A percentile compares a stretch with the other conserved stretches of the same genome.
phyloP scores from a whole-genome alignment of 176 grass and related monocot genomes.

The Carex myosuroides region DNA sequence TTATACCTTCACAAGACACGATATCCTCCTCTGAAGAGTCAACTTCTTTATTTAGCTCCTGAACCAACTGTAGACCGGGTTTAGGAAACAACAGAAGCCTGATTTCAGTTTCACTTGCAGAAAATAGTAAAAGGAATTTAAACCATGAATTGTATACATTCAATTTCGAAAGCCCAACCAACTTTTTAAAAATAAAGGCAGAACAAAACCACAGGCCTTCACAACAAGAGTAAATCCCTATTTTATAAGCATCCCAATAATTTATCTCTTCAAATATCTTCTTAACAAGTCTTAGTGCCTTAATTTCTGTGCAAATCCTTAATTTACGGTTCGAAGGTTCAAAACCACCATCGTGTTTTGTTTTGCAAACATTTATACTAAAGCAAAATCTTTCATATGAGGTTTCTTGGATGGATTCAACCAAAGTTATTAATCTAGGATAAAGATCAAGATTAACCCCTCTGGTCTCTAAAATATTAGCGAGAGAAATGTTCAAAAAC shows the following conservation, averaged over 20 bases:
- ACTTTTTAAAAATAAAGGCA: slow-evolving; percentile 72
- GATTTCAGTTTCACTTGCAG: slow-evolving; percentile 68
- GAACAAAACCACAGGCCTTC: slow-evolving; percentile 77
- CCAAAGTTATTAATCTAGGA: slow-evolving; percentile 35
- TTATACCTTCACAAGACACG: slow-evolving; percentile 24
- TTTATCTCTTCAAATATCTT: slow-evolving; percentile 49
- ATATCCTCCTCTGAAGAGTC: slow-evolving; percentile 30
- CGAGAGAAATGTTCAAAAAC: slow-evolving; percentile 53
- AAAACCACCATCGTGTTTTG: slow-evolving; percentile 6
- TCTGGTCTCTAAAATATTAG: slow-evolving; percentile 34
- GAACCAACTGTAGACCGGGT: slow-evolving; percentile 45
- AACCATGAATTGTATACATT: slow-evolving; percentile 57
- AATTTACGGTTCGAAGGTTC: not conserved
- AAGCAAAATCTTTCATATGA: slow-evolving; percentile 63
- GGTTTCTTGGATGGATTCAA: slow-evolving; percentile 40
- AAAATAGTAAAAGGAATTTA: slow-evolving; percentile 60
- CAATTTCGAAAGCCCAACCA: slow-evolving; percentile 44
- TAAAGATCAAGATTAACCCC: slow-evolving; percentile 27
- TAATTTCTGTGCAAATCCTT: slow-evolving; percentile 57
- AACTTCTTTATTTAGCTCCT: slow-evolving; percentile 45
- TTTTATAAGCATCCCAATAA: slow-evolving; percentile 81
- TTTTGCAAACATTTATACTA: slow-evolving; percentile 32
- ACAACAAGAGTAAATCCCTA: slow-evolving; percentile 62
- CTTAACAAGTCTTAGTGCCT: slow-evolving; percentile 41
- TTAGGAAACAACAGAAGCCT: slow-evolving; percentile 70